Conservation (phyloP, 345 rosid genomes). For the Triadica sebifera region DNA sequence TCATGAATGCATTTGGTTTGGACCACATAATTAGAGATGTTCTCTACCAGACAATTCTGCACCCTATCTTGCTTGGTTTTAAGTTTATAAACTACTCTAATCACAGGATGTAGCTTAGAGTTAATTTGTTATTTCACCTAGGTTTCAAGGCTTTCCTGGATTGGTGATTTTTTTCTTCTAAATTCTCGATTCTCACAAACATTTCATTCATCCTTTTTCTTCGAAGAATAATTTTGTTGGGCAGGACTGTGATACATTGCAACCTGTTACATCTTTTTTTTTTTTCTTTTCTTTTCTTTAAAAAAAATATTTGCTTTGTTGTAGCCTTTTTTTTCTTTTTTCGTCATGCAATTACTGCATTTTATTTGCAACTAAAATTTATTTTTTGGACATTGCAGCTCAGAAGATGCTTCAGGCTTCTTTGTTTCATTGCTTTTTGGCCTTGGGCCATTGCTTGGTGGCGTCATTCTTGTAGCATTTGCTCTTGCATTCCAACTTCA, state of each 20-base stretch:
- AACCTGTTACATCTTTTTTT: background rate
- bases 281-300: background rate
- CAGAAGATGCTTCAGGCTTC: conserved; percentile 97
- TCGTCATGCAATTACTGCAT: conserved; percentile 4
- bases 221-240: background rate
- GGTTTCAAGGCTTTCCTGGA: background rate
- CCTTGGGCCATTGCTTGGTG: conserved; percentile 92
- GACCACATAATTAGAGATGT: background rate
- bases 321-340: background rate
- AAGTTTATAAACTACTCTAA: background rate
- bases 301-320: background rate
- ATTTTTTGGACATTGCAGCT: conserved; percentile 47
- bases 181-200: background rate
- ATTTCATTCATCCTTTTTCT: background rate
- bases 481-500: conserved; percentile 72
- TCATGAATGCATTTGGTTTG: background rate
- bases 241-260: background rate
- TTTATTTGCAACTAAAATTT: conserved; percentile 11
- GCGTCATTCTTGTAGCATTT: conserved; percentile 66
- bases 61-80: background rate
- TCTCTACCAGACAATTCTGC: background rate
- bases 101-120: background rate
- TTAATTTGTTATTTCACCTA: background rate
- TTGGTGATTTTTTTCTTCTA: background rate
- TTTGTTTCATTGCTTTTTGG: conserved; percentile 97